These are phyloP conservation scores for Benincasa hispida DNA, from an alignment of 306 rosid genomes.

Conservation along the genomic window DNA sequence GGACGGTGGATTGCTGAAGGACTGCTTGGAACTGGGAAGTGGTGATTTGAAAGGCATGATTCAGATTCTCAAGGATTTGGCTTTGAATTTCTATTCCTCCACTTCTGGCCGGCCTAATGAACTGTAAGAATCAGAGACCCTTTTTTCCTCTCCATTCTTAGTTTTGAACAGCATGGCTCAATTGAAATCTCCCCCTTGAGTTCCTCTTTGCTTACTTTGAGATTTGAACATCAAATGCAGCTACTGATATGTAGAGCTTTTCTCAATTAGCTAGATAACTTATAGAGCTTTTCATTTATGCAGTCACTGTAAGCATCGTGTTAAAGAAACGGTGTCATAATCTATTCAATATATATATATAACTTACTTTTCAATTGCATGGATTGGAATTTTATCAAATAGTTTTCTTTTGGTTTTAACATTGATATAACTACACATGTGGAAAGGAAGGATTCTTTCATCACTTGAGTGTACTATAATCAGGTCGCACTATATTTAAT, in stretches of 20 bases:
- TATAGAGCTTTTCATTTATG: too few species aligned
- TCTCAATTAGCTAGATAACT: neutral
- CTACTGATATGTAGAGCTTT: neutral
- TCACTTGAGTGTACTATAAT: too few species aligned
- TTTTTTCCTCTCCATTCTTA: neutral
- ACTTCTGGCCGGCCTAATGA: neutral
- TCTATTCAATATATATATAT: neutral
- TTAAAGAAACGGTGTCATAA: neutral
- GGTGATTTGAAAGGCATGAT: conserved; percentile 51
- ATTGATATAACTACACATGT: too few species aligned
- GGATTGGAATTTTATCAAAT: neutral
- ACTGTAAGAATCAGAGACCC: neutral
- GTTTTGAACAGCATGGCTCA: too few species aligned
- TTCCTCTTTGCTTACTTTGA: neutral
- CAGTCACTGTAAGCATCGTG: neutral
- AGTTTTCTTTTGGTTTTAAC: neutral
- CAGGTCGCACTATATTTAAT: too few species aligned
- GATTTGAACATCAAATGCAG: neutral
- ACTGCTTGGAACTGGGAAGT: conserved; percentile 60
- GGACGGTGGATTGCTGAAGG: conserved; percentile 64
- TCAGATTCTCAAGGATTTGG: conserved; percentile 43
- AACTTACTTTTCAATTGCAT: neutral
- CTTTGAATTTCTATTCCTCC: conserved; percentile 19
- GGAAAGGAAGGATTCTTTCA: too few species aligned
- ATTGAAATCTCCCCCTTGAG: neutral